Conservation (phyloP, 2,329 filamentous ascomycete species). For the Phialophora chinensis region DNA sequence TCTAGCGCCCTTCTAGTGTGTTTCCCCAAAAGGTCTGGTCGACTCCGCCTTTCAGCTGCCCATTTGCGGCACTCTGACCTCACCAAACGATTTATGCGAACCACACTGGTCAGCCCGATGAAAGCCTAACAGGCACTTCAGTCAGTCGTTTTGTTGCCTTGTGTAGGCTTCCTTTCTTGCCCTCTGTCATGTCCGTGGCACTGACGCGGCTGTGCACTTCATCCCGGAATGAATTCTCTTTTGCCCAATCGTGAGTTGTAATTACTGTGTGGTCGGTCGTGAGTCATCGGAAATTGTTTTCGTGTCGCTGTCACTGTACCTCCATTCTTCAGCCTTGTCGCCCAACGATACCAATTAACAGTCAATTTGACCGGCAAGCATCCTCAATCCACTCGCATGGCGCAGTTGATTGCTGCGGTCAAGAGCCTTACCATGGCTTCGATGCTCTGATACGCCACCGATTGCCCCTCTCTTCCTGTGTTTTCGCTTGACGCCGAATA, state of each 20-base stretch:
- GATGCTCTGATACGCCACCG: neutral
- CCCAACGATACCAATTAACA: neutral
- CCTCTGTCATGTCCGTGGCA: neutral
- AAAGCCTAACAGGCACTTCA: conserved; percentile 5
- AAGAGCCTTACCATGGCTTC: neutral
- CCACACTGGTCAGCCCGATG: conserved; percentile 7
- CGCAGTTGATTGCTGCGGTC: neutral
- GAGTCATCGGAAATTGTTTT: neutral
- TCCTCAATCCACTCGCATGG: neutral
- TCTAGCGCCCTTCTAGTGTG: conserved; percentile 9
- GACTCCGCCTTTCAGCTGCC: neutral
- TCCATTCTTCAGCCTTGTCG: conserved; percentile 3
- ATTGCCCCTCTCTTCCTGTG: neutral
- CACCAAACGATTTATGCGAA: neutral
- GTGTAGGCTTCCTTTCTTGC: neutral
- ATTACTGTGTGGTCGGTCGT: neutral
- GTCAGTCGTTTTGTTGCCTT: conserved; percentile 2
- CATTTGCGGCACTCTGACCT: neutral
- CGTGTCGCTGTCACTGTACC: neutral
- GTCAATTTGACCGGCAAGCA: neutral
- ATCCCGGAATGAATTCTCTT: neutral
- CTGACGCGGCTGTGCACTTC: neutral
- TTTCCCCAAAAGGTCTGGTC: conserved; percentile 2
- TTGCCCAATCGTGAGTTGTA: neutral
- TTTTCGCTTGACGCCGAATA: neutral